phyloP scores from a whole-genome alignment of 1,139 yeast genomes.

The Pichia sp. region DNA sequence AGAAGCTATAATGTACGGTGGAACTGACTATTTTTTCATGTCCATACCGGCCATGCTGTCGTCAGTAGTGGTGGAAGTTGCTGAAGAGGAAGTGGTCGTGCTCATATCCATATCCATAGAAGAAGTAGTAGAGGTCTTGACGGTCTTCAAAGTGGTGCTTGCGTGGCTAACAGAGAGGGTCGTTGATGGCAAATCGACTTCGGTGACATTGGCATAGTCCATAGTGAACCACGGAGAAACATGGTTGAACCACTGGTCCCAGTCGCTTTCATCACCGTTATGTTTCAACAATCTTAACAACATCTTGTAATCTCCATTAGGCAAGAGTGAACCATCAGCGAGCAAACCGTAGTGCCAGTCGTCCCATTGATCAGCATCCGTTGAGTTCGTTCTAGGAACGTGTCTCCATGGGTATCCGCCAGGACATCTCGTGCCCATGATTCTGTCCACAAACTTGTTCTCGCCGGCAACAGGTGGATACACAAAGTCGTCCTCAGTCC shows the following conservation, averaged over 20 bases:
- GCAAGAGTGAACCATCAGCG: constrained; percentile 3
- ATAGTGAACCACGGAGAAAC: constrained; percentile 10
- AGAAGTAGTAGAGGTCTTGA: background rate
- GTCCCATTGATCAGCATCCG: constrained; percentile 8
- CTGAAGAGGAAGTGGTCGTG: background rate
- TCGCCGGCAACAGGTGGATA: constrained; percentile 10
- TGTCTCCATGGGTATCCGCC: constrained; percentile 6
- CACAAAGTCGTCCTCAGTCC: constrained; percentile 9
- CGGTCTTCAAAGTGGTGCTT: background rate
- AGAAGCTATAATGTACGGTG: too few species aligned
- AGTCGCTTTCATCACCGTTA: constrained; percentile 3
- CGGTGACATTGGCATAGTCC: constrained; percentile 3
- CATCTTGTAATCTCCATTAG: constrained; percentile 7
- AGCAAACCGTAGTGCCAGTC: constrained; percentile 6
- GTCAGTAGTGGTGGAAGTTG: background rate
- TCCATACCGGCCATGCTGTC: background rate
- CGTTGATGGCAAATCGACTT: constrained; percentile 1
- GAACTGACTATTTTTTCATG: too few species aligned
- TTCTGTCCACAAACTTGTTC: constrained; percentile 7
- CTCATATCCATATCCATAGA: constrained; percentile 31
- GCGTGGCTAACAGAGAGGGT: background rate
- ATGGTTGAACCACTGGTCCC: constrained; percentile 7
- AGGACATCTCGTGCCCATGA: constrained; percentile 2
- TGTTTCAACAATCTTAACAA: constrained; percentile 4
- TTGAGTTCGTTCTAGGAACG: constrained; percentile 8